phyloP scores from a whole-genome alignment of 805 yeast genomes.

The Candida odintsovae region DNA sequence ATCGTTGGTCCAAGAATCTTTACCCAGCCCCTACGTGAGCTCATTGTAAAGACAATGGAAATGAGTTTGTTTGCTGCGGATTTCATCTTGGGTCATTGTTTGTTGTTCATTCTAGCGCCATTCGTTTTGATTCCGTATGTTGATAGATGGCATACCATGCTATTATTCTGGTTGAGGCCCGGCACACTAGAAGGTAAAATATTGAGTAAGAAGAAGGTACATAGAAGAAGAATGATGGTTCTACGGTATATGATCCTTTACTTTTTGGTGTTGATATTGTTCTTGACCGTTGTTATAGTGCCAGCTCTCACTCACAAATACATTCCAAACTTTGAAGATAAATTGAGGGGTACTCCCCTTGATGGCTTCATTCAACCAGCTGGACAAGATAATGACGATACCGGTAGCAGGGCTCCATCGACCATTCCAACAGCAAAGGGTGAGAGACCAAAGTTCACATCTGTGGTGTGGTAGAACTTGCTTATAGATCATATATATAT shows the following conservation, averaged over 20 bases:
- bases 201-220: constrained; percentile 32
- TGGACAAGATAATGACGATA: constrained; percentile 57
- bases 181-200: constrained; percentile 31
- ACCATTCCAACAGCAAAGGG: constrained; percentile 36
- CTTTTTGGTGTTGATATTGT: constrained; percentile 32
- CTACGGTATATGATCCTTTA: constrained; percentile 42
- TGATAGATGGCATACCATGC: constrained; percentile 60
- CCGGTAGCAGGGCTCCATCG: constrained; percentile 51
- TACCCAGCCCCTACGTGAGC: constrained; percentile 62
- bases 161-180: constrained; percentile 65
- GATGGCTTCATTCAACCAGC: constrained; percentile 54
- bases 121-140: constrained; percentile 56
- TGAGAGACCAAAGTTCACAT: constrained; percentile 25
- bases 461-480: constrained; percentile 23
- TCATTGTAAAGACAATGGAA: constrained; percentile 56
- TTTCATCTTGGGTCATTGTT: constrained; percentile 50
- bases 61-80: constrained; percentile 66
- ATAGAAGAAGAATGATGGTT: constrained; percentile 35
- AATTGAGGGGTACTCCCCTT: constrained; percentile 19
- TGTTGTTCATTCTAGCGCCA: constrained; percentile 56
- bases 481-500: no score
- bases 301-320: constrained; percentile 39
- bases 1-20: constrained; percentile 57
- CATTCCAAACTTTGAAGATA: constrained; percentile 22
- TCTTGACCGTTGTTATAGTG: constrained; percentile 36